Conservation (phyloP, 2,329 filamentous ascomycete genomes). For the Trichoderma citrinoviride region DNA sequence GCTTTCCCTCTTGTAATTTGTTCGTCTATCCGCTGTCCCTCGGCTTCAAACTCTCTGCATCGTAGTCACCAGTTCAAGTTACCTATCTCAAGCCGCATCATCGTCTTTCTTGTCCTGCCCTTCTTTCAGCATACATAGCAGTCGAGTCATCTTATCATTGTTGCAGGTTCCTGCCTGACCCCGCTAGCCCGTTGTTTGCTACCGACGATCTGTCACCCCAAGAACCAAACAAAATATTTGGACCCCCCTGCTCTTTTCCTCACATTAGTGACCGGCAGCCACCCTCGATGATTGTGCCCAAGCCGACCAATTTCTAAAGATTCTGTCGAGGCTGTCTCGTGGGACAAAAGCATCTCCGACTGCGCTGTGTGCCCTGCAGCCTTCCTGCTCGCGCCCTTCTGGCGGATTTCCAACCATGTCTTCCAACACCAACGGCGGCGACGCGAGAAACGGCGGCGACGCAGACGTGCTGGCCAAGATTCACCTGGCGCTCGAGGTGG, state of each 20-base stretch:
- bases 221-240: conserved; percentile 8
- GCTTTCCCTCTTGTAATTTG: conserved; percentile 1
- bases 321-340: conserved; percentile 14
- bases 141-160: conserved; percentile 8
- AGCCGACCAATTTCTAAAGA: not conserved
- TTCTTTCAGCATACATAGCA: not conserved
- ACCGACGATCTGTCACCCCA: conserved; percentile 12
- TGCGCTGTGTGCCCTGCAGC: conserved; percentile 19
- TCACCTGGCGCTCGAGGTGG: conserved; percentile 79
- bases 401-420: conserved; percentile 32
- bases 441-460: conserved; percentile 39
- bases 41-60: not conserved
- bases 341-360: conserved; percentile 17
- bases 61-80: not conserved
- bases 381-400: not conserved
- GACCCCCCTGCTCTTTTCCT: conserved; percentile 14
- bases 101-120: not conserved
- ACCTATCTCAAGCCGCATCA: too few relatives aligned
- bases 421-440: conserved; percentile 40
- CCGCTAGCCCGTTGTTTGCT: conserved; percentile 9
- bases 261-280: conserved; percentile 13
- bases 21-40: not conserved
- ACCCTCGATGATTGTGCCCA: conserved; percentile 18
- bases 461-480: conserved; percentile 62
- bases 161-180: conserved; percentile 1